A percentile compares a stretch with the other conserved stretches of the same genome.
Conservation (phyloP, 192 early-diverging fungal genomes). For the Geranomyces variabilis region DNA sequence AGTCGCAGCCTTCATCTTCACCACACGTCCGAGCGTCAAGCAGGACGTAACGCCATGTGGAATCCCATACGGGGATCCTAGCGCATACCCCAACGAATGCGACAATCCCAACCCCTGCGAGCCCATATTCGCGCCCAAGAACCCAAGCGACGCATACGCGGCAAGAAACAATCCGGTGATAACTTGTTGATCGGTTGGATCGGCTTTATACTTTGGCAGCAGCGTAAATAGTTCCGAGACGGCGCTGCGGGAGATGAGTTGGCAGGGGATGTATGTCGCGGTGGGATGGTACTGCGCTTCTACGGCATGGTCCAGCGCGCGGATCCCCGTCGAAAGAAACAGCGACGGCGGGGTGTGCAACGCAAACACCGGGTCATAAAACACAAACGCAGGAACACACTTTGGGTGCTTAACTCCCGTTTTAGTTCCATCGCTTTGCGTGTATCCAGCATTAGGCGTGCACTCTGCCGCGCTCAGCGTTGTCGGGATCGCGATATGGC, state of each 20-base stretch:
- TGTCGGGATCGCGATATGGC: constrained; percentile 10
- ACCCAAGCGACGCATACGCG: constrained; percentile 8
- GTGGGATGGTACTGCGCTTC: constrained; percentile 17
- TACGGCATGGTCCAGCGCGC: constrained; percentile 20
- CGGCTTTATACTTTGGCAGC: constrained; percentile 18
- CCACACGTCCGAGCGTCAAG: constrained; percentile 15
- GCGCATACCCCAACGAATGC: constrained; percentile 13
- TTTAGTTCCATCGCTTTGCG: constrained; percentile 8
- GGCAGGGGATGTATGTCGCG: constrained; percentile 17
- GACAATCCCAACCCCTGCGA: not conserved
- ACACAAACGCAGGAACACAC: not conserved
- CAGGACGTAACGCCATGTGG: constrained; percentile 14
- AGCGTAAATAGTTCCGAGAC: constrained; percentile 1
- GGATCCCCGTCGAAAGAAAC: constrained; percentile 13
- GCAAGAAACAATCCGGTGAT: constrained; percentile 7
- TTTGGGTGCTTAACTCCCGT: not conserved
- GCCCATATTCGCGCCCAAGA: constrained; percentile 12
- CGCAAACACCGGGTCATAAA: constrained; percentile 11
- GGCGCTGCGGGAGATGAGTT: constrained; percentile 1
- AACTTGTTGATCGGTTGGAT: not conserved
- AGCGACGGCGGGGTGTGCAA: constrained; percentile 8
- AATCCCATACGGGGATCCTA: constrained; percentile 18
- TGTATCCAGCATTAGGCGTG: constrained; percentile 5
- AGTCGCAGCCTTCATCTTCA: constrained; percentile 5
- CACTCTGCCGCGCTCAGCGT: constrained; percentile 15